Conservation (phyloP, 768 basidiomycete species). For the Boletus vermiculosoides region DNA sequence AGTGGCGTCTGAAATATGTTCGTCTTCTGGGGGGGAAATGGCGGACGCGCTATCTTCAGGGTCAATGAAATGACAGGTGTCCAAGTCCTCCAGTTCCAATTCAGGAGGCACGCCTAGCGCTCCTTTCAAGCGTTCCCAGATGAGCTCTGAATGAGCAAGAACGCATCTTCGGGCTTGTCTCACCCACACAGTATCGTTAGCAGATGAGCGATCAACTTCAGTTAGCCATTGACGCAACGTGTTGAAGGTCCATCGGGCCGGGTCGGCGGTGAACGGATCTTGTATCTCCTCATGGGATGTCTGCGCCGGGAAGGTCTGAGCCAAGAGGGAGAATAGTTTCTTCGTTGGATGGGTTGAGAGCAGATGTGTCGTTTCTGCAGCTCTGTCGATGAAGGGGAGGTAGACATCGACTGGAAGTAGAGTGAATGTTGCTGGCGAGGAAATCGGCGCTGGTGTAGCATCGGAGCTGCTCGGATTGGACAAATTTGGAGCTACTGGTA, state of each 20-base stretch:
- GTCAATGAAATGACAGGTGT: neutral
- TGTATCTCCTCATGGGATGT: constrained; percentile 28
- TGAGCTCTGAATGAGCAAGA: constrained; percentile 72
- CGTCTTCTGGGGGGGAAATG: neutral
- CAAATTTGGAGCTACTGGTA: neutral
- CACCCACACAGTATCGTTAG: constrained; percentile 73
- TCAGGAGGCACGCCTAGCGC: constrained; percentile 87
- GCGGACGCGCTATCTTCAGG: neutral
- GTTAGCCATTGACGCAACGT: constrained; percentile 73
- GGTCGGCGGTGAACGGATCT: constrained; percentile 48
- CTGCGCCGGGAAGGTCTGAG: constrained; percentile 59
- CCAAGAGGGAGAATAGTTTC: constrained; percentile 69
- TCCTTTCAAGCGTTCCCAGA: constrained; percentile 90
- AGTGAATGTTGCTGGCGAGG: constrained; percentile 62
- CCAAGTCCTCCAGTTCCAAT: constrained; percentile 59
- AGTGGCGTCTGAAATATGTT: neutral
- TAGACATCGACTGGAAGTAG: constrained; percentile 73
- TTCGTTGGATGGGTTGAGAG: constrained; percentile 64
- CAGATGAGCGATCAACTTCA: constrained; percentile 56
- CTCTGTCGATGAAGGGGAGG: constrained; percentile 84
- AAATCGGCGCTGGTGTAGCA: neutral
- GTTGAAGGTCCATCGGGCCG: constrained; percentile 66
- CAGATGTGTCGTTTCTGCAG: constrained; percentile 69
- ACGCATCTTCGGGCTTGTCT: constrained; percentile 72
- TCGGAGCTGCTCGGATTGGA: constrained; percentile 6